phyloP scores from a whole-genome alignment of 306 rosid species.

The Lotus japonicus region DNA sequence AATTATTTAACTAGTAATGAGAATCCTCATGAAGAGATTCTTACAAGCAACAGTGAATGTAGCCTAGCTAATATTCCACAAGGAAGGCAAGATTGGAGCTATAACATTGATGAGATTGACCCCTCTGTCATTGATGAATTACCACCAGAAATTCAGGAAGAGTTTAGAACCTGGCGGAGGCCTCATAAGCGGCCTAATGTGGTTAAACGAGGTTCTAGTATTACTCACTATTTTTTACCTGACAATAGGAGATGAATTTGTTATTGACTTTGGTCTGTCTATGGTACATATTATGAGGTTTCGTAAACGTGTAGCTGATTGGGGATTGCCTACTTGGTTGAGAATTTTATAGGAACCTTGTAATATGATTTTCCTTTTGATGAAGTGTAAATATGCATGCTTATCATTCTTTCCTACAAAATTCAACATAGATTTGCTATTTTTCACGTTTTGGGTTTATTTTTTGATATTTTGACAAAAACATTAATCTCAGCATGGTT shows the following conservation, averaged over 20 bases:
- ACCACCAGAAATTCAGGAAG: constrained; percentile 82
- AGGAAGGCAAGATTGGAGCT: constrained; percentile 57
- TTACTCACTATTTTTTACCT: constrained; percentile 65
- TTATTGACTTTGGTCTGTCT: neutral
- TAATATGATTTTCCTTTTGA: neutral
- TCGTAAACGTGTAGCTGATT: neutral
- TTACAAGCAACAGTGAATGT: constrained; percentile 1
- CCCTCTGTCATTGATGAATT: constrained; percentile 67
- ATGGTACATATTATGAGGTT: constrained; percentile 3
- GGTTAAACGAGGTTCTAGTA: constrained; percentile 54
- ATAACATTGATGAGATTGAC: constrained; percentile 70
- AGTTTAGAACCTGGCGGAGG: constrained; percentile 55
- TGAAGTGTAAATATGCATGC: neutral
- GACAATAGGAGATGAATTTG: constrained; percentile 36
- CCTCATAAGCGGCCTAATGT: constrained; percentile 63
- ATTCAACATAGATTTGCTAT: neutral
- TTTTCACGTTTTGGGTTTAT: too few relatives aligned
- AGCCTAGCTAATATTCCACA: constrained; percentile 21
- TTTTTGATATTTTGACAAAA: too few relatives aligned
- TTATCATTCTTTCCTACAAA: neutral
- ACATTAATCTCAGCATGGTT: too few relatives aligned
- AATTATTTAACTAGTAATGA: constrained; percentile 19
- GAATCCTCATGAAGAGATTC: constrained; percentile 22
- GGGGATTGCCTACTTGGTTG: constrained; percentile 13
- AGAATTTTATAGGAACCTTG: neutral